Evolutionary conservation across 441 rosid species (phyloP).

Genomic region (Eutrema salsugineum): DNA sequence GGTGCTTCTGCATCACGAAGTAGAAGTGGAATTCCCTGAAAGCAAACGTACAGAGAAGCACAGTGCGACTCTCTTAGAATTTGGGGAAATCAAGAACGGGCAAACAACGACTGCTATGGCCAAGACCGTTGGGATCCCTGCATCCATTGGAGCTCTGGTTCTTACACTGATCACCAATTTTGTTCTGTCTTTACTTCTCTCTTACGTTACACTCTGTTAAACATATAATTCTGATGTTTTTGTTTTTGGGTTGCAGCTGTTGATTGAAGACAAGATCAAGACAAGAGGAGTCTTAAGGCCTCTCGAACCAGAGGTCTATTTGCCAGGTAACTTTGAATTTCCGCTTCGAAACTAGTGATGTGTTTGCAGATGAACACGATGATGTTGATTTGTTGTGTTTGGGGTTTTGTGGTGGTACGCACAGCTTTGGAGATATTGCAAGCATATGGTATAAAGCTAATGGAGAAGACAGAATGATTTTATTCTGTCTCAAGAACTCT

Average conservation of each 20-base stretch:
- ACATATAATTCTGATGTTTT: not conserved
- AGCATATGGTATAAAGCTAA: slow-evolving; percentile 71
- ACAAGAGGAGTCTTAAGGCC: slow-evolving; percentile 86
- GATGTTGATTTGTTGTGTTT: not conserved
- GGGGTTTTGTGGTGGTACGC: slow-evolving; percentile 32
- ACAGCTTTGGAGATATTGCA: slow-evolving; percentile 82
- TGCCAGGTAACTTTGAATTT: slow-evolving; percentile 55
- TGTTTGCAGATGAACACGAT: slow-evolving; percentile 4
- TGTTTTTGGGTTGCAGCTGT: slow-evolving; percentile 44
- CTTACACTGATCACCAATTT: slow-evolving; percentile 2
- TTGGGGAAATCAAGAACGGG: slow-evolving; percentile 61
- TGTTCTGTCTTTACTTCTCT: not conserved
- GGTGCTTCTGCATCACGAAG: slow-evolving; percentile 90
- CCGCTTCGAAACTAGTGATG: not conserved
- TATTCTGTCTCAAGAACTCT: not conserved
- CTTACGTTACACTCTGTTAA: not conserved
- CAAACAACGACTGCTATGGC: slow-evolving; percentile 80
- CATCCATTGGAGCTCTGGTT: slow-evolving; percentile 91
- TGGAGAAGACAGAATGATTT: slow-evolving; percentile 54
- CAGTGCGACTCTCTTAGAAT: slow-evolving; percentile 73
- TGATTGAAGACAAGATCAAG: slow-evolving; percentile 74
- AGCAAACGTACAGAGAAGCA: slow-evolving; percentile 49
- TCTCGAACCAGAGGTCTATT: slow-evolving; percentile 73
- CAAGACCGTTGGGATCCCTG: slow-evolving; percentile 85
- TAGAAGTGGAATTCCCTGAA: slow-evolving; percentile 80